Base-by-base conservation (phyloP, 495 filamentous ascomycete species). In the Penicillium ucsense region DNA sequence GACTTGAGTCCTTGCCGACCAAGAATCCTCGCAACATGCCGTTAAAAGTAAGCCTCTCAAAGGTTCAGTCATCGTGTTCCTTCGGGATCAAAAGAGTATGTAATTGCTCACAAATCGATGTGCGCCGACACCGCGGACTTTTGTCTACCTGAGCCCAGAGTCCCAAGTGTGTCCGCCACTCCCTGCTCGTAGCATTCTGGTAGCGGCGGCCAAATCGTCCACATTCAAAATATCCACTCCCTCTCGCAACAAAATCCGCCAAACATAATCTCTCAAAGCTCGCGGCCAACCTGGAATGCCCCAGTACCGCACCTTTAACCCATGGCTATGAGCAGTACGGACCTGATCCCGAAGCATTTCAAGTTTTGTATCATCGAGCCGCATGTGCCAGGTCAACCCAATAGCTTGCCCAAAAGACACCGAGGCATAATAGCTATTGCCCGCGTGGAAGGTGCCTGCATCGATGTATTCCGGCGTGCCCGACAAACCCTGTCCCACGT, bases 231-330 rank as follows among this genome's bases (percentile, higher is more conserved):
- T 66, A 59, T 86, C 85, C 4, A 84, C 82, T 0, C 86, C 87
- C 53, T 88, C 85, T 38, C 73, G 64, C 30, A 82, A 71, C n/a
- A 94, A 59, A 3, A 83, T 72, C 41, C 78, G 66, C 88, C 88
- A 94, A 11, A 94, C 65, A 47, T 79, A 72, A 63, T 92, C 84
- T 37, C 88, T 69, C 54, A 84, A 53, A 41, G 78, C 75, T n/a
- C 83, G 63, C 8, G 88, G 87, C 87, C 88, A 94, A 46, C 64
- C 63, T 0, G 88, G 87, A 27, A 84, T 56, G n/a, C 81, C 78
- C 88, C 88, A 94, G 60, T 90, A 94, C 37, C 88, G 64, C 5
- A 79, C 82, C 51, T 81, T 81, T 35, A 94, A 65, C 0, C 88
- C 86, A 54, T 78, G 77, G 11, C 60, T 61, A 52, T 88, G 82